These are phyloP conservation scores for Claviceps sorghi DNA, from an alignment of 2,329 filamentous ascomycete genomes.

Conservation along the genomic window DNA sequence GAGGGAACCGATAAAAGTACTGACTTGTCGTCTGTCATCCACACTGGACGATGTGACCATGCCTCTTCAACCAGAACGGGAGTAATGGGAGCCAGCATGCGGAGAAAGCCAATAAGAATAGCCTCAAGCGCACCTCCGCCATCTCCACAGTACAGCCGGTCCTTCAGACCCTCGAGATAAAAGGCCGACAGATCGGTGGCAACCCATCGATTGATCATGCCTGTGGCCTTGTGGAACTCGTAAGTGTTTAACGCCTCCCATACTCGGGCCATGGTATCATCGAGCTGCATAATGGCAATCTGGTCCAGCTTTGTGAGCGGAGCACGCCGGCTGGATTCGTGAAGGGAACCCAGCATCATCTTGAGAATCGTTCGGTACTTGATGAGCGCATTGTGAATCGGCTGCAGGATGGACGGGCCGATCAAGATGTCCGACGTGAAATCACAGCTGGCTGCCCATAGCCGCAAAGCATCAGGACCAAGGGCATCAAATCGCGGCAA, in stretches of 20 bases:
- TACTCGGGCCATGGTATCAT: constrained; percentile 49
- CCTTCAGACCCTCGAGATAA: constrained; percentile 87
- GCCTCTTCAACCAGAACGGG: constrained; percentile 79
- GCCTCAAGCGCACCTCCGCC: constrained; percentile 48
- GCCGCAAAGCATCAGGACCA: constrained; percentile 70
- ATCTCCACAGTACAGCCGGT: constrained; percentile 75
- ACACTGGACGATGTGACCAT: constrained; percentile 60
- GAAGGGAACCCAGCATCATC: constrained; percentile 69
- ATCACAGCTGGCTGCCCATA: constrained; percentile 87
- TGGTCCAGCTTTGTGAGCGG: constrained; percentile 50
- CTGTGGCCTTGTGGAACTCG: constrained; percentile 70
- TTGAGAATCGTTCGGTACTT: constrained; percentile 86
- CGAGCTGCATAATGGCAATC: constrained; percentile 63
- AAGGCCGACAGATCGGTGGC: constrained; percentile 76
- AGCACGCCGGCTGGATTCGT: constrained; percentile 33
- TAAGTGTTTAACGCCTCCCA: constrained; percentile 51
- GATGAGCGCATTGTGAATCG: constrained; percentile 60
- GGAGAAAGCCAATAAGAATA: constrained; percentile 57
- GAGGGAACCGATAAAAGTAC: too few relatives aligned
- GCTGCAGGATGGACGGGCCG: constrained; percentile 60
- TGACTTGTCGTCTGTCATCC: constrained; percentile 38
- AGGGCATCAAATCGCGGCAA: constrained; percentile 47
- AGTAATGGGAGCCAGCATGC: constrained; percentile 68
- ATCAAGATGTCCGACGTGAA: constrained; percentile 81
- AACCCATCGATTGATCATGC: constrained; percentile 65